Evolutionary conservation across 306 rosid genomes (phyloP).

Genomic region (Rosa multiflora): DNA sequence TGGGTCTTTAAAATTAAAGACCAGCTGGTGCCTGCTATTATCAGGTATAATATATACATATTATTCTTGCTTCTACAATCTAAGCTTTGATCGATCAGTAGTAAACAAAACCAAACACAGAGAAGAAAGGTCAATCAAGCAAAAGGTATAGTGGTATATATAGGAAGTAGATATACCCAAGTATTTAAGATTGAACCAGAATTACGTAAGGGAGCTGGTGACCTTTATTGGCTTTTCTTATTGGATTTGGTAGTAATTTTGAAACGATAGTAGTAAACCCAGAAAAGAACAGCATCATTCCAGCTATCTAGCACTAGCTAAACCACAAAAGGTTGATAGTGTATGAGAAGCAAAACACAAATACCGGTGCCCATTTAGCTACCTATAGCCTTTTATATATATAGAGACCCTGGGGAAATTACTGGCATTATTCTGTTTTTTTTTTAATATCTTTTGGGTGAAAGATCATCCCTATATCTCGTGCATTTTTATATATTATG

Average conservation of each 20-base stretch:
- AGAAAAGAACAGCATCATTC: background rate
- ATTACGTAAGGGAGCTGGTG: background rate
- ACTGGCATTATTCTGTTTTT: background rate
- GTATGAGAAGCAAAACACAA: background rate
- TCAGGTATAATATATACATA: constrained; percentile 32
- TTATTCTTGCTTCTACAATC: background rate
- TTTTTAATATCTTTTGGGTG: background rate
- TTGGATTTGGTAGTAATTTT: background rate
- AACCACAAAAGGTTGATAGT: background rate
- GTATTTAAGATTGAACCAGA: background rate
- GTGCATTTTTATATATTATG: background rate
- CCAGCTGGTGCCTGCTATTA: background rate
- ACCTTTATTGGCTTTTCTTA: background rate
- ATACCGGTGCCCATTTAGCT: too few species aligned
- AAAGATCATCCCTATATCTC: background rate
- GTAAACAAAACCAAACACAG: background rate
- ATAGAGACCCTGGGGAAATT: background rate
- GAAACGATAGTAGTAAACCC: background rate
- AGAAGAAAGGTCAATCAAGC: background rate
- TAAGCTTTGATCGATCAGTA: background rate
- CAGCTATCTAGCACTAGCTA: background rate
- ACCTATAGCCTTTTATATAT: too few species aligned
- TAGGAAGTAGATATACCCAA: background rate
- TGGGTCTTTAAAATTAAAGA: constrained; percentile 47
- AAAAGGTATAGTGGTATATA: background rate